phyloP scores from a whole-genome alignment of 2,329 filamentous ascomycete genomes.

The Colletotrichum salicis region DNA sequence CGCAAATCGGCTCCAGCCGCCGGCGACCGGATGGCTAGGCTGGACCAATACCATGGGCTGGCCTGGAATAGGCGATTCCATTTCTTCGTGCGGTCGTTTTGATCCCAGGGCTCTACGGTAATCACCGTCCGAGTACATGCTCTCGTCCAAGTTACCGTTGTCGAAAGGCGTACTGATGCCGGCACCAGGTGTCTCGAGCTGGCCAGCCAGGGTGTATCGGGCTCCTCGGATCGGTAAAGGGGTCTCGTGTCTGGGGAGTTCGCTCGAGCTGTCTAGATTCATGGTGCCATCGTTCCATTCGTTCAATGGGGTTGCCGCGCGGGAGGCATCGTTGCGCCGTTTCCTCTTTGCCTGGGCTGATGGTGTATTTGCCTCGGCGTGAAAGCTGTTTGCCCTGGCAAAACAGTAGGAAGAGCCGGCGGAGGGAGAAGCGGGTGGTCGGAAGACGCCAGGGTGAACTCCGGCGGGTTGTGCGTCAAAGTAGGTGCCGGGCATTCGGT shows the following conservation, averaged over 20 bases:
- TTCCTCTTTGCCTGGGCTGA: slow-evolving; percentile 59
- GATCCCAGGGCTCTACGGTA: slow-evolving; percentile 65
- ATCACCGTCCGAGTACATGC: slow-evolving; percentile 66
- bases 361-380: slow-evolving; percentile 47
- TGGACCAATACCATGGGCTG: slow-evolving; percentile 47
- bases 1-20: slow-evolving; percentile 68
- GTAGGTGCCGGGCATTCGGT: slow-evolving; percentile 48
- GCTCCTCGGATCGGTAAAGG: slow-evolving; percentile 29
- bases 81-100: slow-evolving; percentile 51
- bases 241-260: slow-evolving; percentile 34
- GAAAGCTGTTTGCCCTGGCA: slow-evolving; percentile 50
- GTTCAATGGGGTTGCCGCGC: slow-evolving; percentile 47
- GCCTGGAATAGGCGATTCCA: slow-evolving; percentile 46
- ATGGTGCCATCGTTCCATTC: slow-evolving; percentile 45
- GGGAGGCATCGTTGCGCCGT: slow-evolving; percentile 43
- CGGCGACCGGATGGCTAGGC: slow-evolving; percentile 43
- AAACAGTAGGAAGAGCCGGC: slow-evolving; percentile 42
- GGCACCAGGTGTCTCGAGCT: slow-evolving; percentile 60
- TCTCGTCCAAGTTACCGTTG: slow-evolving; percentile 58
- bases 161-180: slow-evolving; percentile 41
- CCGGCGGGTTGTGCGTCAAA: slow-evolving; percentile 46
- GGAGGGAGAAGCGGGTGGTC: slow-evolving; percentile 53
- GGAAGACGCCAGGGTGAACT: slow-evolving; percentile 58
- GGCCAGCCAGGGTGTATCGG: slow-evolving; percentile 63
- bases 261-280: slow-evolving; percentile 42